These are phyloP conservation scores for Mercurialis annua DNA, from an alignment of 345 rosid species.

Conservation along the genomic window DNA sequence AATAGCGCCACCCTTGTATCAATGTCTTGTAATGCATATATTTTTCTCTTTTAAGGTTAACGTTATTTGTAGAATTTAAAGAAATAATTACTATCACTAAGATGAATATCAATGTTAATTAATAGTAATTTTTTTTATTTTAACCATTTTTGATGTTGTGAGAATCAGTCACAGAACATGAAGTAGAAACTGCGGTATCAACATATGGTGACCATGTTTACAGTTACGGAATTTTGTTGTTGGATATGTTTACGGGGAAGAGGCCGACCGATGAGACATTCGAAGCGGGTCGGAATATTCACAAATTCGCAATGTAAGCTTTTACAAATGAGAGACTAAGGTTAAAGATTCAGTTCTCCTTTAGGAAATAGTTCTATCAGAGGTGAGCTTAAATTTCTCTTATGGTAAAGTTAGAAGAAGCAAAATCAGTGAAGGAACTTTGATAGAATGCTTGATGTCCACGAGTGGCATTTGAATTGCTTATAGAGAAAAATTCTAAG, in stretches of 20 bases:
- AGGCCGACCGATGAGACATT: not conserved
- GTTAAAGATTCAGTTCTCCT: not conserved
- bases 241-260: constrained; percentile 1
- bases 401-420: not conserved
- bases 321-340: not conserved
- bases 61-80: not conserved
- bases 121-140: not conserved
- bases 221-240: not conserved
- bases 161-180: not conserved
- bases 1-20: too few species aligned
- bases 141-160: not conserved
- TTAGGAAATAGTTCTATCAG: not conserved
- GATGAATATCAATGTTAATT: not conserved
- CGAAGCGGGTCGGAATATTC: not conserved
- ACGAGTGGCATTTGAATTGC: not conserved
- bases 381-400: too few species aligned
- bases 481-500: too few species aligned
- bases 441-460: not conserved
- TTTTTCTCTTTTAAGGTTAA: not conserved
- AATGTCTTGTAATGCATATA: too few species aligned
- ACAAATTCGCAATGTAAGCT: not conserved
- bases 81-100: not conserved
- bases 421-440: not conserved
- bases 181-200: not conserved
- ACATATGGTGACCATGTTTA: not conserved